These are phyloP conservation scores for Podosphaera aphanis DNA, from an alignment of 2,329 filamentous ascomycete species.

Conservation along the genomic window DNA sequence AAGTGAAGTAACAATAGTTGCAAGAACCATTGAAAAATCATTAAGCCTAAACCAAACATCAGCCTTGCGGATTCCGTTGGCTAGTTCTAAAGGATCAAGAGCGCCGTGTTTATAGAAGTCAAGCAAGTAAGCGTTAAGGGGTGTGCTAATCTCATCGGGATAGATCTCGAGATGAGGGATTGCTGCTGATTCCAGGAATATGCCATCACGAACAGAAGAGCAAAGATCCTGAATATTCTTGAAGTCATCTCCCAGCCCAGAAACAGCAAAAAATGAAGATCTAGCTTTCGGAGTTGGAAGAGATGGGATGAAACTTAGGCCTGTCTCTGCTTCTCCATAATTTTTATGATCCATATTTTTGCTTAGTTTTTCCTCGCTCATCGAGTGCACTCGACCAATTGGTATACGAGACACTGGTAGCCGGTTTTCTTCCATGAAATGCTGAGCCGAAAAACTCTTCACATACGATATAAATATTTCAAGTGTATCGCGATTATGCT, in stretches of 20 bases:
- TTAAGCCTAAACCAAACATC: slow-evolving; percentile 48
- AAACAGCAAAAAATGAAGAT: slow-evolving; percentile 49
- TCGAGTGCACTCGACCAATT: slow-evolving; percentile 6
- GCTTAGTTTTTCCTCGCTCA: neutral
- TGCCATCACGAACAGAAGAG: slow-evolving; percentile 35
- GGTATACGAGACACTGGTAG: slow-evolving; percentile 13
- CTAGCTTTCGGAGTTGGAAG: slow-evolving; percentile 25
- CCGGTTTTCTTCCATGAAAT: slow-evolving; percentile 18
- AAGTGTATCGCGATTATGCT: slow-evolving; percentile 42
- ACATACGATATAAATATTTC: slow-evolving; percentile 46
- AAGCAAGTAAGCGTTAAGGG: slow-evolving; percentile 44
- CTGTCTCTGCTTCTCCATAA: slow-evolving; percentile 4
- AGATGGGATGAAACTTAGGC: slow-evolving; percentile 8
- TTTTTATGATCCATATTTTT: slow-evolving; percentile 2
- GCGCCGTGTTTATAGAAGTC: slow-evolving; percentile 61
- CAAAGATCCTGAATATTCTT: slow-evolving; percentile 43
- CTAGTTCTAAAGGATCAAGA: slow-evolving; percentile 30
- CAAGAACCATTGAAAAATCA: slow-evolving; percentile 37
- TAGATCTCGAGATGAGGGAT: slow-evolving; percentile 44
- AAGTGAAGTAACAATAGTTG: slow-evolving; percentile 47
- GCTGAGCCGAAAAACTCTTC: slow-evolving; percentile 41
- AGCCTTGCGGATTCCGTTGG: slow-evolving; percentile 36
- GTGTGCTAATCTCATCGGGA: slow-evolving; percentile 26
- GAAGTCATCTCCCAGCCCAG: slow-evolving; percentile 42
- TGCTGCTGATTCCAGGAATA: slow-evolving; percentile 53